A percentile compares a stretch with the other conserved stretches of the same genome.
These are phyloP conservation scores for Aspergillus bridgeri DNA, from an alignment of 495 filamentous ascomycete genomes.

Conservation along the genomic window DNA sequence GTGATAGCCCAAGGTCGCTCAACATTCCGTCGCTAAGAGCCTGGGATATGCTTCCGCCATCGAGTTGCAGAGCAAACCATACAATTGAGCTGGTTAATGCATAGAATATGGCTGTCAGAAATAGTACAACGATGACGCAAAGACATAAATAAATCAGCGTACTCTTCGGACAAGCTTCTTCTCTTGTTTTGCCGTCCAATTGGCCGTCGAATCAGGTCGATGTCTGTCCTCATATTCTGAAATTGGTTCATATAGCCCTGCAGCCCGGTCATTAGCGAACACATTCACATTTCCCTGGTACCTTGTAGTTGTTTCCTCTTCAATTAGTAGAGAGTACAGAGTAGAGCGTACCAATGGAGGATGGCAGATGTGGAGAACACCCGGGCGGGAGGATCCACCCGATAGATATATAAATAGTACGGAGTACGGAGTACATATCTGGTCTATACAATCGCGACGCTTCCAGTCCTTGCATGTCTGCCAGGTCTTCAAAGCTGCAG, in stretches of 20 bases:
- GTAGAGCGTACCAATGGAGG: too few relatives aligned
- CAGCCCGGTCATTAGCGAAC: neutral
- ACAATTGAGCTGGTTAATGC: constrained; percentile 36
- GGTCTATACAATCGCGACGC: too few relatives aligned
- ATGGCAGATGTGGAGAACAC: too few relatives aligned
- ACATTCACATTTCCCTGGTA: neutral
- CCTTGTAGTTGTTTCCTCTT: neutral
- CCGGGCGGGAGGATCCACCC: neutral
- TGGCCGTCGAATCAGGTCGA: constrained; percentile 52
- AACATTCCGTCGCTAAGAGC: constrained; percentile 62
- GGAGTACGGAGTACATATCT: too few relatives aligned
- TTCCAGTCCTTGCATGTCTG: too few relatives aligned
- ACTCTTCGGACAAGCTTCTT: constrained; percentile 46
- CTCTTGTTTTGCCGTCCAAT: constrained; percentile 62
- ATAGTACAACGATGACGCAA: too few relatives aligned
- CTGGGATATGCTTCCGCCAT: constrained; percentile 63
- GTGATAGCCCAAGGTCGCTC: constrained; percentile 44
- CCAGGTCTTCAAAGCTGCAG: too few relatives aligned
- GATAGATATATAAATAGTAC: neutral
- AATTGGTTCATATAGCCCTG: constrained; percentile 5
- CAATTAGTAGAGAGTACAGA: too few relatives aligned
- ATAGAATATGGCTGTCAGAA: constrained; percentile 30
- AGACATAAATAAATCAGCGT: too few relatives aligned
- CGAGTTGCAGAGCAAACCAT: constrained; percentile 61
- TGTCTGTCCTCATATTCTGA: constrained; percentile 43